These are phyloP conservation scores for Xylariaceae sp. DNA, from an alignment of 2,329 filamentous ascomycete species.

Conservation along the genomic window DNA sequence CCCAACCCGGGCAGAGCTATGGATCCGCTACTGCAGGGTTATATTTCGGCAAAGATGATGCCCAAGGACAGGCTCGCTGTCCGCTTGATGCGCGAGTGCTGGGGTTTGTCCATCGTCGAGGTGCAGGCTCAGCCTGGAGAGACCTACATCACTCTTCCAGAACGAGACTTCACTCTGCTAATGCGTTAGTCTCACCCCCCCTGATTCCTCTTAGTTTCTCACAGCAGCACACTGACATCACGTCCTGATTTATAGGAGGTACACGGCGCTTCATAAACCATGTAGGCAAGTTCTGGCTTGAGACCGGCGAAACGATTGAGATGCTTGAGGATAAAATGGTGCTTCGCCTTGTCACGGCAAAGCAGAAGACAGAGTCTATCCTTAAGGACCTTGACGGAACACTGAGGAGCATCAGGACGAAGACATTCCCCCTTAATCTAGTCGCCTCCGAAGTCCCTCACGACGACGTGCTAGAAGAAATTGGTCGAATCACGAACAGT, in stretches of 20 bases:
- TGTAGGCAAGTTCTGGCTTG: constrained; percentile 30
- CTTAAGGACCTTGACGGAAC: constrained; percentile 32
- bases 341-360: constrained; percentile 36
- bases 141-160: constrained; percentile 36
- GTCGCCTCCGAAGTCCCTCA: constrained; percentile 25
- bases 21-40: constrained; percentile 28
- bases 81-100: constrained; percentile 44
- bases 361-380: constrained; percentile 34
- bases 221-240: not conserved
- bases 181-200: constrained; percentile 35
- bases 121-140: constrained; percentile 40
- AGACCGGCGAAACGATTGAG: constrained; percentile 37
- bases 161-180: constrained; percentile 41
- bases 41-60: constrained; percentile 26
- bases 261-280: constrained; percentile 33
- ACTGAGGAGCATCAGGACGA: constrained; percentile 27
- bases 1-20: constrained; percentile 12
- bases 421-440: constrained; percentile 25
- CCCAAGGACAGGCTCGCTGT: constrained; percentile 40
- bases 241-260: constrained; percentile 29
- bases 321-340: constrained; percentile 27
- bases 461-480: constrained; percentile 31
- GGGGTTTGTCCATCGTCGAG: constrained; percentile 46
- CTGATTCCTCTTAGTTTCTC: not conserved
- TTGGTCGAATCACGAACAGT: constrained; percentile 37